Percentiles rank a stretch among this genome's conserved stretches.
phyloP scores from a whole-genome alignment of 352 stramenopile species.

The Phytophthora litchii region DNA sequence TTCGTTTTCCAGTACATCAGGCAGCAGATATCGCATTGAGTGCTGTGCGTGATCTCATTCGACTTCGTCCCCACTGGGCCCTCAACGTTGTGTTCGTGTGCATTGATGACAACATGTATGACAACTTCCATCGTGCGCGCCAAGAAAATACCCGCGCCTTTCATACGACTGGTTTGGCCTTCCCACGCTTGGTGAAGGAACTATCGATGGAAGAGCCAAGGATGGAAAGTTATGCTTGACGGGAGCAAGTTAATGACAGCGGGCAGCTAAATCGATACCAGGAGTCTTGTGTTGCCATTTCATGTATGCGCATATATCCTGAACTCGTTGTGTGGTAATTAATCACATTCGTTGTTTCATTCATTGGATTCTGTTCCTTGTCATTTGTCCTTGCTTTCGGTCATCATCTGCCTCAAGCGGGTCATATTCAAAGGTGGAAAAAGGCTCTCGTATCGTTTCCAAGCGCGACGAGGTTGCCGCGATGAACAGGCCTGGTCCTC shows the following conservation, averaged over 20 bases:
- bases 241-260: too few species aligned
- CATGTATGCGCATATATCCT: too few species aligned
- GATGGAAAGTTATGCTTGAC: constrained; percentile 1
- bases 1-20: constrained; percentile 39
- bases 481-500: constrained; percentile 4
- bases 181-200: constrained; percentile 18
- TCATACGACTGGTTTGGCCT: constrained; percentile 17
- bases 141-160: constrained; percentile 18
- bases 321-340: too few species aligned
- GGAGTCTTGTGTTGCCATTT: too few species aligned
- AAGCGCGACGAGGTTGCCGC: constrained; percentile 28
- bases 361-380: constrained; percentile 5
- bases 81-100: constrained; percentile 68
- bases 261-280: too few species aligned
- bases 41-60: constrained; percentile 52
- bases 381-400: constrained; percentile 20
- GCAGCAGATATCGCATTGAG: constrained; percentile 48
- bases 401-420: constrained; percentile 40
- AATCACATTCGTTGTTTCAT: background rate
- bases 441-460: constrained; percentile 50
- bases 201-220: constrained; percentile 7
- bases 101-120: constrained; percentile 44
- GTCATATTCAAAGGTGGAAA: constrained; percentile 53
- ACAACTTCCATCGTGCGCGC: constrained; percentile 40
- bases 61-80: constrained; percentile 34